These are phyloP conservation scores for Rhodosporidiobolus odoratus DNA, from an alignment of 768 basidiomycete genomes.

Conservation along the genomic window DNA sequence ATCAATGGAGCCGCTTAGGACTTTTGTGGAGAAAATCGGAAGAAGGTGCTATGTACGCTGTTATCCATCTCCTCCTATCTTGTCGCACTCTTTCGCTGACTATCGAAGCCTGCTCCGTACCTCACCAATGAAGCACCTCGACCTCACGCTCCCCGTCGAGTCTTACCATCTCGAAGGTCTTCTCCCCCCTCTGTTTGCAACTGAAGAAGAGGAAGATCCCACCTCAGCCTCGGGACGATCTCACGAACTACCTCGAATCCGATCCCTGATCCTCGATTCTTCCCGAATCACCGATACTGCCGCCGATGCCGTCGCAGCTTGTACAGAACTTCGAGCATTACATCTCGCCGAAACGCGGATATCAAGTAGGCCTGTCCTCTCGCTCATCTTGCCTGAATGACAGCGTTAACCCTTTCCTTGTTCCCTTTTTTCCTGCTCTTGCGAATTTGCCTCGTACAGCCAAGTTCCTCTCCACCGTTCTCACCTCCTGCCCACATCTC, in stretches of 20 bases:
- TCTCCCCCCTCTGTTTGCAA: slow-evolving; percentile 2
- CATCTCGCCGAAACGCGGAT: slow-evolving; percentile 40
- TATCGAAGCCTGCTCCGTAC: too few relatives aligned
- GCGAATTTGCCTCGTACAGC: slow-evolving; percentile 14
- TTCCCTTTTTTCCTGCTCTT: neutral
- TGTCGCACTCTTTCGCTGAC: neutral
- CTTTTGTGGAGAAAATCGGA: slow-evolving; percentile 29
- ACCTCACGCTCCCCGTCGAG: slow-evolving; percentile 28
- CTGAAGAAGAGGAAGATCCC: slow-evolving; percentile 6
- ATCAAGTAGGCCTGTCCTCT: slow-evolving; percentile 15
- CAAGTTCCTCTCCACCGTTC: slow-evolving; percentile 29
- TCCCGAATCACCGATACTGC: slow-evolving; percentile 32
- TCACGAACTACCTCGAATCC: slow-evolving; percentile 21
- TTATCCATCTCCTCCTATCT: neutral
- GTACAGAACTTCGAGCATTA: slow-evolving; percentile 30
- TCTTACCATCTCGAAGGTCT: slow-evolving; percentile 25
- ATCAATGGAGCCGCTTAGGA: slow-evolving; percentile 6
- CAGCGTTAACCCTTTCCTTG: neutral
- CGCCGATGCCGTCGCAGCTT: slow-evolving; percentile 10
- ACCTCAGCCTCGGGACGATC: neutral
- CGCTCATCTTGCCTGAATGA: too few relatives aligned
- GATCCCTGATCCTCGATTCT: slow-evolving; percentile 36
- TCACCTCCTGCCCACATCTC: slow-evolving; percentile 35
- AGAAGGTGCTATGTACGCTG: slow-evolving; percentile 22
- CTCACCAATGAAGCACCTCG: slow-evolving; percentile 8